These are phyloP conservation scores for Lotmaria passim DNA, from an alignment of 208 protist species.

Conservation along the genomic window DNA sequence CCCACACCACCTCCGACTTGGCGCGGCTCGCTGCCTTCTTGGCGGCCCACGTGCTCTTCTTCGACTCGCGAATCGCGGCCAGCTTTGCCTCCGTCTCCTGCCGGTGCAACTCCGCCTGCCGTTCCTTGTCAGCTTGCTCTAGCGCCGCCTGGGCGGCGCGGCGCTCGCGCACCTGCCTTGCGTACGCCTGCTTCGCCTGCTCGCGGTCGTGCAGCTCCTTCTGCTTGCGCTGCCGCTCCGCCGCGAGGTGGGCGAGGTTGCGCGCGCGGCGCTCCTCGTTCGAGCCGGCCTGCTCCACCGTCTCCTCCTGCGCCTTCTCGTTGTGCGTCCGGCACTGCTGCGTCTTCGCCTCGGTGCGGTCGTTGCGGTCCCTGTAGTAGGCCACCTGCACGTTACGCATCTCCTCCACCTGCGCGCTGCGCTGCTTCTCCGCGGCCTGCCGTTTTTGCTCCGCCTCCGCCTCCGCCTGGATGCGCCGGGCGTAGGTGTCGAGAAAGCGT, in stretches of 20 bases:
- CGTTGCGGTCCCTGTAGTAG: slow-evolving; percentile 67
- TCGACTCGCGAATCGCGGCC: slow-evolving; percentile 43
- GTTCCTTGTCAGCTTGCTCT: slow-evolving; percentile 38
- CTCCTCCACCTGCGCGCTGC: slow-evolving; percentile 44
- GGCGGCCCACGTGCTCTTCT: slow-evolving; percentile 39
- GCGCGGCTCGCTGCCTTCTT: slow-evolving; percentile 44
- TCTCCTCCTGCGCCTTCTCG: slow-evolving; percentile 42
- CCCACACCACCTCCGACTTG: slow-evolving; percentile 45
- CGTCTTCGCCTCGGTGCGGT: slow-evolving; percentile 46
- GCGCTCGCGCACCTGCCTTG: slow-evolving; percentile 33
- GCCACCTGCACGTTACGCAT: slow-evolving; percentile 48
- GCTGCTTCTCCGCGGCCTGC: slow-evolving; percentile 55
- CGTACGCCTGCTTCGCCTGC: slow-evolving; percentile 45
- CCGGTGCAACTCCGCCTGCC: slow-evolving; percentile 34
- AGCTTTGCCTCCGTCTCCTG: slow-evolving; percentile 62
- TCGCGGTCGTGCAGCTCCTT: slow-evolving; percentile 56
- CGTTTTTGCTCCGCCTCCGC: slow-evolving; percentile 43
- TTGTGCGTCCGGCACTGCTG: slow-evolving; percentile 45
- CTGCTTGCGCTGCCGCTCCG: slow-evolving; percentile 46
- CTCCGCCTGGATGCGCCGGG: slow-evolving; percentile 46
- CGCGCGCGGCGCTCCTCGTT: slow-evolving; percentile 51
- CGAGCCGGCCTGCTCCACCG: slow-evolving; percentile 43
- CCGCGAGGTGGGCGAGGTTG: slow-evolving; percentile 49
- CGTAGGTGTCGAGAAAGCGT: slow-evolving; percentile 39
- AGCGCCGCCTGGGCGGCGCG: slow-evolving; percentile 37